These are phyloP conservation scores for Penicillium cinerascens DNA, from an alignment of 495 filamentous ascomycete species.

Conservation along the genomic window DNA sequence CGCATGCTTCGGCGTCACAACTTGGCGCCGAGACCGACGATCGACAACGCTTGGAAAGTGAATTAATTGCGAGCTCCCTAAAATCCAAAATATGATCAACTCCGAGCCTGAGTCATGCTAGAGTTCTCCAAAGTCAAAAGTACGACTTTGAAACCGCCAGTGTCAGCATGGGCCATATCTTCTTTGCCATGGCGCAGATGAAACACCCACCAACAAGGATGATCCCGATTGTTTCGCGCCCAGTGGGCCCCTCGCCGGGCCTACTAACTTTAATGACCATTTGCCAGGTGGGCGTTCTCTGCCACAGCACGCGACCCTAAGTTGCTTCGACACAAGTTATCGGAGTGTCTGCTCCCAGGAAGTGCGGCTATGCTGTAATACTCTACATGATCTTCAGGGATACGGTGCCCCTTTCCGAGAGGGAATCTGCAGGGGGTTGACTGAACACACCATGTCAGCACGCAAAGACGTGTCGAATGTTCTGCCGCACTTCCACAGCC, in stretches of 20 bases:
- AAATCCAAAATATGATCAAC: too few species aligned
- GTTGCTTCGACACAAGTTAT: not conserved
- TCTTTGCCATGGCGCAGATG: slow-evolving; percentile 17
- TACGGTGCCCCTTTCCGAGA: not conserved
- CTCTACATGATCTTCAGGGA: too few species aligned
- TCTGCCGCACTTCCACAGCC: slow-evolving; percentile 19
- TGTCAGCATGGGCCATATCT: slow-evolving; percentile 8
- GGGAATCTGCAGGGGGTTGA: not conserved
- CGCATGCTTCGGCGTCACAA: not conserved
- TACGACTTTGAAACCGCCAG: slow-evolving; percentile 8
- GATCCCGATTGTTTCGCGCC: slow-evolving; percentile 1
- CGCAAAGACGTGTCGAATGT: slow-evolving; percentile 11
- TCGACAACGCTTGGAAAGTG: not conserved
- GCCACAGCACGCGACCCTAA: not conserved
- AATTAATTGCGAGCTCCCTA: not conserved
- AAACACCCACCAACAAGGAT: slow-evolving; percentile 13
- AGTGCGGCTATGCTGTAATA: too few species aligned
- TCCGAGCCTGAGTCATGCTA: not conserved
- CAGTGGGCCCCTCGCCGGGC: slow-evolving; percentile 1
- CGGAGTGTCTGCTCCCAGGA: too few species aligned
- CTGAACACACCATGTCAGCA: not conserved
- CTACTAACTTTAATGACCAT: slow-evolving; percentile 8
- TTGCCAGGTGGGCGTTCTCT: slow-evolving; percentile 1
- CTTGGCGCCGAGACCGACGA: too few species aligned
- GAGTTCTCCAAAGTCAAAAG: slow-evolving; percentile 2